Evolutionary conservation across 306 rosid genomes (phyloP).

Genomic region (Quercus ilex): DNA sequence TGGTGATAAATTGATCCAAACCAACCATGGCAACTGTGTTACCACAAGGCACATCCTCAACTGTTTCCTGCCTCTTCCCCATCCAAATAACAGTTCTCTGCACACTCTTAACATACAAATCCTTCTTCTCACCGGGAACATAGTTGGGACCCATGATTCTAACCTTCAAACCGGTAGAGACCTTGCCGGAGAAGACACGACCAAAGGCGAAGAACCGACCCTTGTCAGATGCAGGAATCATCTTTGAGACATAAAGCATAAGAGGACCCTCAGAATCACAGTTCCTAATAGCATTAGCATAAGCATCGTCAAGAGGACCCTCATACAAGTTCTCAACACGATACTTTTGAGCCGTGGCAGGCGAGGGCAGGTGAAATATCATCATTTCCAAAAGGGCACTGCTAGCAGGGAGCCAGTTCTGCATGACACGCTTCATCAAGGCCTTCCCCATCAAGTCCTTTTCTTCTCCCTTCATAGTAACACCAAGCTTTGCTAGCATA

Average conservation of each 20-base stretch:
- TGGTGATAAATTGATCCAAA: slow-evolving; percentile 61
- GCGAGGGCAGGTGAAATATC: slow-evolving; percentile 71
- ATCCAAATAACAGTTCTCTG: slow-evolving; percentile 67
- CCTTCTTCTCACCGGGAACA: slow-evolving; percentile 55
- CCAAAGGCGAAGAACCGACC: slow-evolving; percentile 61
- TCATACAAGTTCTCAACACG: slow-evolving; percentile 65
- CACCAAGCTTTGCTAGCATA: slow-evolving; percentile 48
- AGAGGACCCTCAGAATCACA: slow-evolving; percentile 58
- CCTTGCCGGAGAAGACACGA: slow-evolving; percentile 51
- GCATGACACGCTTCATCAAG: slow-evolving; percentile 60
- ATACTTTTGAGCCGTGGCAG: slow-evolving; percentile 53
- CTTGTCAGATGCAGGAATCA: slow-evolving; percentile 65
- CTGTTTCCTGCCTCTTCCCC: slow-evolving; percentile 62
- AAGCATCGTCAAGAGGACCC: slow-evolving; percentile 51
- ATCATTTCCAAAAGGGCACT: slow-evolving; percentile 63
- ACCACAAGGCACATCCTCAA: slow-evolving; percentile 64
- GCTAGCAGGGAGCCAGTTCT: slow-evolving; percentile 66
- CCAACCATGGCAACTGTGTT: slow-evolving; percentile 70
- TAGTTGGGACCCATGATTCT: slow-evolving; percentile 61
- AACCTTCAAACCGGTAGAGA: slow-evolving; percentile 50
- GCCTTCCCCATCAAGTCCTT: slow-evolving; percentile 47
- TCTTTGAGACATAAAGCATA: slow-evolving; percentile 56
- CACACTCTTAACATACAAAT: slow-evolving; percentile 49
- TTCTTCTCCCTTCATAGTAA: slow-evolving; percentile 50
- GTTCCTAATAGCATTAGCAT: slow-evolving; percentile 49